Base-by-base conservation (phyloP, 2,329 filamentous ascomycete species). In the Periglandula ipomoeae region DNA sequence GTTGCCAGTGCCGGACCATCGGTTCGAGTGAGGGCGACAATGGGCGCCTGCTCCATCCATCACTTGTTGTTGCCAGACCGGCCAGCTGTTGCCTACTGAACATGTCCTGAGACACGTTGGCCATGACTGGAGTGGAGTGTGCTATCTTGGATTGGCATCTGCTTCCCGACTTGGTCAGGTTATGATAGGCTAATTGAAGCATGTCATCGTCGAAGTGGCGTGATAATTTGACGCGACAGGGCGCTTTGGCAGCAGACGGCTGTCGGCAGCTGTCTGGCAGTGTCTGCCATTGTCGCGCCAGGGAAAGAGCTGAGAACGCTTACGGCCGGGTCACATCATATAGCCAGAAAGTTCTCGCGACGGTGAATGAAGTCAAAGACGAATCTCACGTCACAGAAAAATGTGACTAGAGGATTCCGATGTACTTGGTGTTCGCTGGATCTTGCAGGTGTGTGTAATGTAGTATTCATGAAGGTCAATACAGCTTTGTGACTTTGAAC, bases 71-170 rank as follows among this genome's bases (percentile, higher is more conserved):
- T 9, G 35, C 19, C 35, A 38, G 35, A 4, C 35, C n/a, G 7
- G 17, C 30, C 39, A 48, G 30, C 46, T 48, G 46, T 43, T 38
- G 27, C 13, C 30, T 10, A 15, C n/a, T n/a, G n/a, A n/a, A n/a
- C n/a, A n/a, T n/a, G n/a, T n/a, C n/a, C n/a, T n/a, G n/a, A n/a
- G n/a, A 13, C 30, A 11, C 10, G 30, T 15, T 13, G 30, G 4
- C 30, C 30, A 13, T 32, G 9, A 30, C 27, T 8, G 27, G 13
- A 30, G n/a, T n/a, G n/a, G n/a, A 32, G 6, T 32, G 11, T 32
- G n/a, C 30, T 32, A 15, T 15, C 15, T 9, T 15, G 9, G 15
- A 15, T 32, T 10, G 30, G 11, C 10, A 32, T 4, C 15, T 32
- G 30, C 30, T 4, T 32, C 30, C 9, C 15, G 4, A 15, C 5